Evolutionary conservation across 169 alveolate species (phyloP), one percentile per base, ranked within the genome.

Genomic region (Plasmodium cynomolgi): DNA sequence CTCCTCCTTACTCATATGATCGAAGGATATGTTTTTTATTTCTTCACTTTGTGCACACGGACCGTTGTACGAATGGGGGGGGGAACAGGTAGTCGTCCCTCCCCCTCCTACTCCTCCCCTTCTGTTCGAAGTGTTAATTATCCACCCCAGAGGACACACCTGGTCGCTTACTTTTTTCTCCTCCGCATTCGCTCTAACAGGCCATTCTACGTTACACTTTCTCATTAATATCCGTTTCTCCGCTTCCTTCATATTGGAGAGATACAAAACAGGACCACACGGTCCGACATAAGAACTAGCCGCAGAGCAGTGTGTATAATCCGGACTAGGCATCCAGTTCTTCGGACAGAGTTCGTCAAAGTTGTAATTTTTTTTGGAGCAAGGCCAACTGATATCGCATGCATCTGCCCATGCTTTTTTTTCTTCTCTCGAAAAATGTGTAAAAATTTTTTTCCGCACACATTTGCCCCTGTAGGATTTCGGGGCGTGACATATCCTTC

Each of bases 341-440:
- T 58, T 15, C 31, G 94, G 93, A 41, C 92, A 85, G 39, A 82
- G 56, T 2, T 93, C 73, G 4, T 77, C 37, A 33, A 71, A 33
- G 3, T 71, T 83, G 62, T 72, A 82, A 26, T 50, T 62, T 71
- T 91, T 91, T 26, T 92, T 79, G 50, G 58, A 50, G 74, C 97
- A 96, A 6, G 97, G 97, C 98, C 98, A 96, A 50, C 82, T 92
- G 3, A 95, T 17, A 74, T 82, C 74, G 71, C 98, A 96, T 88
- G 47, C 84, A 20, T 92, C 84, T 56, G 95, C 79, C 82, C 95
- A 92, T 47, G 74, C 62, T 26, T 94, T 94, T 62, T 94, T 95
- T 58, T 96, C 97, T 34, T 84, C 41, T 37, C 95, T 85, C 8
- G 97, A 91, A 71, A 90, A 94, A 72, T 92, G 41, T 33, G 73